These are phyloP conservation scores for Sanghuangporus sanghuang DNA, from an alignment of 1,284 basidiomycete species.

Conservation along the genomic window DNA sequence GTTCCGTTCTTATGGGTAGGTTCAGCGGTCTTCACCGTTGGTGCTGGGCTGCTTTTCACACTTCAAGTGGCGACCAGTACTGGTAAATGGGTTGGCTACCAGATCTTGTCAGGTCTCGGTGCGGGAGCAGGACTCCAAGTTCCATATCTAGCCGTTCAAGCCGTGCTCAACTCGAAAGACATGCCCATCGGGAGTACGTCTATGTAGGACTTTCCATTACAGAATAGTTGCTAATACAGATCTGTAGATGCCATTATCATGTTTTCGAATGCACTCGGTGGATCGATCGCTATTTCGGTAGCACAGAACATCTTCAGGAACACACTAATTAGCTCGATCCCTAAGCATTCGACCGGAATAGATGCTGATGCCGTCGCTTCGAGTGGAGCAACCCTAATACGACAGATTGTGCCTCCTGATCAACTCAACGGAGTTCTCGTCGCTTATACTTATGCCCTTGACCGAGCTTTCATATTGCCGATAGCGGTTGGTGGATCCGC, in stretches of 20 bases:
- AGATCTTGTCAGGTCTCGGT: slow-evolving; percentile 26
- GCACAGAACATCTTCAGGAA: slow-evolving; percentile 23
- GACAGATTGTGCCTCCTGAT: slow-evolving; percentile 16
- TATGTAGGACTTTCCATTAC: not conserved
- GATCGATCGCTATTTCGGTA: slow-evolving; percentile 23
- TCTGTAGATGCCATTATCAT: slow-evolving; percentile 19
- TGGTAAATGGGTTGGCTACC: slow-evolving; percentile 35
- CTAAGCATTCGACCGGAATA: slow-evolving; percentile 19
- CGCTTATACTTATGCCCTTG: slow-evolving; percentile 17
- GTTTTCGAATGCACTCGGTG: slow-evolving; percentile 22
- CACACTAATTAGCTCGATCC: slow-evolving; percentile 16
- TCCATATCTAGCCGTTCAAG: slow-evolving; percentile 18
- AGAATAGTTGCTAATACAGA: not conserved
- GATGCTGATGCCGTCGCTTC: slow-evolving; percentile 15
- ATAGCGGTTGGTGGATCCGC: slow-evolving; percentile 14
- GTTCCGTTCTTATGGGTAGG: slow-evolving; percentile 32
- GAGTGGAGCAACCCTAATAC: slow-evolving; percentile 18
- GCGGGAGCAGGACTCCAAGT: slow-evolving; percentile 18
- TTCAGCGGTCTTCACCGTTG: slow-evolving; percentile 30
- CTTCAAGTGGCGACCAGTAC: slow-evolving; percentile 28
- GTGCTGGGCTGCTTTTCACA: slow-evolving; percentile 38
- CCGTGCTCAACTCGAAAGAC: slow-evolving; percentile 13
- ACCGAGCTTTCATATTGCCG: slow-evolving; percentile 16
- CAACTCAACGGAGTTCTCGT: slow-evolving; percentile 17
- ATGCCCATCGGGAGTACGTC: slow-evolving; percentile 17